Evolutionary conservation across 176 grass and related monocot genomes (phyloP).

Genomic region (Chrysopogon serrulatus): DNA sequence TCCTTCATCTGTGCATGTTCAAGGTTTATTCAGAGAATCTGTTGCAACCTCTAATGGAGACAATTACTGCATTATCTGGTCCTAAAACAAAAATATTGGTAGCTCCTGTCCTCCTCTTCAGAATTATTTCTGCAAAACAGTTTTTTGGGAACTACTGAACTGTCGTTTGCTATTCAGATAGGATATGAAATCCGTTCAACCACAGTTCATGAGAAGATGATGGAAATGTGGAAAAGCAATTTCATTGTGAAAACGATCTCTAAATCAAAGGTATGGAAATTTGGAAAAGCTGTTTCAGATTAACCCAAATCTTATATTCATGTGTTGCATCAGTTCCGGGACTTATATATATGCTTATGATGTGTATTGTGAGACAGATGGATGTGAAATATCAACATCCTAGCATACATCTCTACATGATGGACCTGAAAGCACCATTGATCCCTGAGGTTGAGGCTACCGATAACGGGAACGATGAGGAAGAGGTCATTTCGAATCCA

Average conservation of each 20-base stretch:
- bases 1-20: background rate
- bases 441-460: background rate
- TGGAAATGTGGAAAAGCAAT: slow-evolving; percentile 84
- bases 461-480: slow-evolving; percentile 28
- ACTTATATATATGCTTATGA: background rate
- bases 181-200: slow-evolving; percentile 92
- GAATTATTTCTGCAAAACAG: background rate
- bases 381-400: slow-evolving; percentile 79
- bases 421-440: slow-evolving; percentile 54
- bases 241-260: slow-evolving; percentile 71
- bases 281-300: background rate
- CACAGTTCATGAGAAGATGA: slow-evolving; percentile 76
- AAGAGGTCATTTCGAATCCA: slow-evolving; percentile 27
- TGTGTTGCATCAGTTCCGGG: background rate
- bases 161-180: slow-evolving; percentile 36
- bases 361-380: slow-evolving; percentile 50
- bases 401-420: slow-evolving; percentile 84
- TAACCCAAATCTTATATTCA: background rate
- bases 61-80: slow-evolving; percentile 84
- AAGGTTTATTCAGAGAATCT: slow-evolving; percentile 93
- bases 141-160: background rate
- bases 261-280: slow-evolving; percentile 64
- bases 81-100: slow-evolving; percentile 82
- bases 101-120: background rate
- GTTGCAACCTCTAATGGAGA: slow-evolving; percentile 70